phyloP scores from a whole-genome alignment of 805 yeast species.

The Candida bentonensis region DNA sequence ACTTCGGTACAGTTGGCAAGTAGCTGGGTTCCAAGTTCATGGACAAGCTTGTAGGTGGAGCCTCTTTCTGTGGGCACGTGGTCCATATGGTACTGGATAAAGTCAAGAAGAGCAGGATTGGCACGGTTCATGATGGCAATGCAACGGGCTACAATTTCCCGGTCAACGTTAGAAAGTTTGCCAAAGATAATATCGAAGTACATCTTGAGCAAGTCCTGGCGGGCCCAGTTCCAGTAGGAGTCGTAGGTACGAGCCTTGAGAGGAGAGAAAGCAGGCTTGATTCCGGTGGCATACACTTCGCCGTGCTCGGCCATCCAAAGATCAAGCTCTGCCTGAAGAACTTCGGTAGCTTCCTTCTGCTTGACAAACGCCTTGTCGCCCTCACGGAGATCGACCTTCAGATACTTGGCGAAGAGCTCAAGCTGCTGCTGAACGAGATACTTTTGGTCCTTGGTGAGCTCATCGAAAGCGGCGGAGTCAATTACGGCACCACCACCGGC shows the following conservation, averaged over 20 bases:
- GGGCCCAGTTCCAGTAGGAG: conserved; percentile 99
- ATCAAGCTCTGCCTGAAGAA: conserved; percentile 82
- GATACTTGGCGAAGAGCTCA: conserved; percentile 87
- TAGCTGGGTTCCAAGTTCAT: conserved; percentile 79
- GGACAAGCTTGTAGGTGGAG: conserved; percentile 84
- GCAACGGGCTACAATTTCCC: conserved; percentile 93
- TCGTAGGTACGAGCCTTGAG: conserved; percentile 93
- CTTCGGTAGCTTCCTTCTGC: conserved; percentile 72
- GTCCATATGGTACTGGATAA: conserved; percentile 90
- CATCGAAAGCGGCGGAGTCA: conserved; percentile 92
- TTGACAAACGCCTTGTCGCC: conserved; percentile 76
- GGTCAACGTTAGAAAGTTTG: conserved; percentile 73
- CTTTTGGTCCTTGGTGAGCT: conserved; percentile 55
- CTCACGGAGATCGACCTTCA: conserved; percentile 79
- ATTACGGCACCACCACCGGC: conserved; percentile 65
- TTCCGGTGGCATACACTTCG: conserved; percentile 85
- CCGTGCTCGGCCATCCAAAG: conserved; percentile 86
- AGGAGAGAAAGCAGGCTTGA: conserved; percentile 77
- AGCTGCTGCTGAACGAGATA: conserved; percentile 64
- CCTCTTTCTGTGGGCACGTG: conserved; percentile 78
- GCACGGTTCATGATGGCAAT: conserved; percentile 96
- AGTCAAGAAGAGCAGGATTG: conserved; percentile 81
- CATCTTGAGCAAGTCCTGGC: conserved; percentile 89
- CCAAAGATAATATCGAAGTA: conserved; percentile 95
- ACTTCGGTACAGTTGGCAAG: conserved; percentile 93